These are phyloP conservation scores for Saturnispora bothae DNA, from an alignment of 805 yeast species.

Conservation along the genomic window DNA sequence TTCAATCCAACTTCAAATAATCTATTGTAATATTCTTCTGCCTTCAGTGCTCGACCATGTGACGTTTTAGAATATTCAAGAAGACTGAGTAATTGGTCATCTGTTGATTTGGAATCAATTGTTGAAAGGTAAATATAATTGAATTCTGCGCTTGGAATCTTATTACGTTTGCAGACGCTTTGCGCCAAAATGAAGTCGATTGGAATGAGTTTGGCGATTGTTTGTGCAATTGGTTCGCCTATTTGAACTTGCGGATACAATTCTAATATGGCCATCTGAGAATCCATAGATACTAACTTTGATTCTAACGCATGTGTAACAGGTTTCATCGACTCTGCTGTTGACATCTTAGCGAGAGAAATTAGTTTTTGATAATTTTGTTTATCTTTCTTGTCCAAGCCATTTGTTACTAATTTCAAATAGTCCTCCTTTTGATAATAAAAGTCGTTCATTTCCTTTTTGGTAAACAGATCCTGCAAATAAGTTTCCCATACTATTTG, in stretches of 20 bases:
- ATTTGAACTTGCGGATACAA: background rate
- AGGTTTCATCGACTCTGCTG: conserved; percentile 31
- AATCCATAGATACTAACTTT: conserved; percentile 25
- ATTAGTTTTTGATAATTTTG: conserved; percentile 21
- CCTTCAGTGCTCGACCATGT: conserved; percentile 53
- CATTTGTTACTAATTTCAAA: conserved; percentile 24
- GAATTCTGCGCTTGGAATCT: conserved; percentile 45
- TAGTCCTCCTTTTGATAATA: conserved; percentile 56
- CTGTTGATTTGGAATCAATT: conserved; percentile 37
- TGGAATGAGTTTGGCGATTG: conserved; percentile 35
- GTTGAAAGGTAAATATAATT: conserved; percentile 44
- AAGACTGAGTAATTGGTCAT: conserved; percentile 45
- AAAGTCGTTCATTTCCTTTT: conserved; percentile 39
- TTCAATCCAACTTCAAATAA: conserved; percentile 44
- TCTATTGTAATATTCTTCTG: conserved; percentile 49
- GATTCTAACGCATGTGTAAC: conserved; percentile 16
- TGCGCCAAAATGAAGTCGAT: conserved; percentile 41
- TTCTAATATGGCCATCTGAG: conserved; percentile 32
- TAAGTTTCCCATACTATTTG: conserved; percentile 1
- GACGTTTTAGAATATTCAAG: conserved; percentile 39
- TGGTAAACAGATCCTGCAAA: background rate
- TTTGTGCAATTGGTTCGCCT: conserved; percentile 33
- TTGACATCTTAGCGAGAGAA: conserved; percentile 27
- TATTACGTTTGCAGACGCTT: conserved; percentile 41
- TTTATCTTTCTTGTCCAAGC: conserved; percentile 22